Percentiles rank a stretch among this genome's conserved stretches.
Evolutionary conservation across 768 basidiomycete species (phyloP).

Genomic region (Podaxis mareebaensis): DNA sequence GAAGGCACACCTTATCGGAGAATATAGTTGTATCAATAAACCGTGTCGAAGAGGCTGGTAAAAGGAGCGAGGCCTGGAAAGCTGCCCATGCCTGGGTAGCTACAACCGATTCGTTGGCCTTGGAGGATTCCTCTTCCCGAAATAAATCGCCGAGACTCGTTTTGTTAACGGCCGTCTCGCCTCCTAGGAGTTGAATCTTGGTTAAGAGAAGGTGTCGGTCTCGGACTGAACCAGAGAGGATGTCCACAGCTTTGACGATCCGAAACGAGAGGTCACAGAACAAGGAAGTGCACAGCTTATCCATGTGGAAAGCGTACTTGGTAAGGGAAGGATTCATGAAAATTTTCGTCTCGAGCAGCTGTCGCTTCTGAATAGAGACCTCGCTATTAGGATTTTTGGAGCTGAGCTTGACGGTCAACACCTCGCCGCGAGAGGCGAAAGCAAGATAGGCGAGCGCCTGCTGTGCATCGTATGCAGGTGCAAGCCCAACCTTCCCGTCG

Average conservation of each 20-base stretch:
- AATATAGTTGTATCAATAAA: constrained; percentile 29
- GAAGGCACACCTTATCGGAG: constrained; percentile 26
- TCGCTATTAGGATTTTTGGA: constrained; percentile 12
- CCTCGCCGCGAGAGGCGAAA: constrained; percentile 35
- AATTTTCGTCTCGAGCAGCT: constrained; percentile 31
- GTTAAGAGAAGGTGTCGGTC: constrained; percentile 34
- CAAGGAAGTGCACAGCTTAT: constrained; percentile 40
- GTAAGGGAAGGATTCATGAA: constrained; percentile 27
- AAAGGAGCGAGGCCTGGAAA: constrained; percentile 29
- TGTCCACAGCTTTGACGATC: constrained; percentile 27
- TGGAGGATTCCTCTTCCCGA: constrained; percentile 24
- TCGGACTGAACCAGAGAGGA: background rate
- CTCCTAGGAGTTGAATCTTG: constrained; percentile 39
- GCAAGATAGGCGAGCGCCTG: constrained; percentile 38
- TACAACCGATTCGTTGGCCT: constrained; percentile 19
- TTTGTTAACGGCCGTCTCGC: constrained; percentile 29
- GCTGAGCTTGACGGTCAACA: constrained; percentile 32
- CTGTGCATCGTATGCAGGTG: constrained; percentile 39
- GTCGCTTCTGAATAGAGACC: constrained; percentile 15
- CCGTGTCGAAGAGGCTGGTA: constrained; percentile 14
- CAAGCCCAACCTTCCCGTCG: constrained; percentile 37
- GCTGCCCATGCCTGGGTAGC: constrained; percentile 49
- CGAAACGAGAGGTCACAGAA: constrained; percentile 37
- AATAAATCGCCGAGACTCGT: constrained; percentile 31
- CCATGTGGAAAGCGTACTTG: constrained; percentile 49